These are phyloP conservation scores for Yamadazyma jaroonii DNA, from an alignment of 1,139 yeast species.

Conservation along the genomic window DNA sequence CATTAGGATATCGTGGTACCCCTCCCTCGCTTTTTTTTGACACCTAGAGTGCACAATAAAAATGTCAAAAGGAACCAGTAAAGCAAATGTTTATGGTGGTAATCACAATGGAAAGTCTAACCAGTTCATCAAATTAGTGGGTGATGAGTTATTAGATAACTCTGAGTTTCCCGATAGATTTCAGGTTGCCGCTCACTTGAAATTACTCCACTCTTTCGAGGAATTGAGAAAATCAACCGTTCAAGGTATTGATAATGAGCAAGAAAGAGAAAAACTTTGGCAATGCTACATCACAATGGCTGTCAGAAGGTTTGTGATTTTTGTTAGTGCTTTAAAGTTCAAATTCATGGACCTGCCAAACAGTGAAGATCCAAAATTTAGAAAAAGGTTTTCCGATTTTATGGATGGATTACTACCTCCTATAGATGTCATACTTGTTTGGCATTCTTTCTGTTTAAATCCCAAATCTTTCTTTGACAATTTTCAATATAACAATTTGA, in stretches of 20 bases:
- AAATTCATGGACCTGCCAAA: too few relatives aligned
- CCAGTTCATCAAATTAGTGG: not conserved
- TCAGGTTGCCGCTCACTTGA: slow-evolving; percentile 6
- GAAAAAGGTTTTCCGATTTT: not conserved
- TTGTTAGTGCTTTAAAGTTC: slow-evolving; percentile 19
- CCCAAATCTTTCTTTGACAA: slow-evolving; percentile 26
- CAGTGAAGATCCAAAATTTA: not conserved
- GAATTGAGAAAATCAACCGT: not conserved
- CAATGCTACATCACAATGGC: slow-evolving; percentile 28
- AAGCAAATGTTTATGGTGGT: too few relatives aligned
- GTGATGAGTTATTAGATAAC: slow-evolving; percentile 1
- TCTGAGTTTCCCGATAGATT: not conserved
- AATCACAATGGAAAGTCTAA: too few relatives aligned
- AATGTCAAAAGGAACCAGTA: too few relatives aligned
- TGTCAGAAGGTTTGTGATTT: slow-evolving; percentile 26
- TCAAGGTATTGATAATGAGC: not conserved
- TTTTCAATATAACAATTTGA: slow-evolving; percentile 20
- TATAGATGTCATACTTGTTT: slow-evolving; percentile 35
- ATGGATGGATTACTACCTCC: slow-evolving; percentile 3
- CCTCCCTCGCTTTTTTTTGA: too few relatives aligned
- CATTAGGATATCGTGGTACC: too few relatives aligned
- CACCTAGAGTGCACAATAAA: too few relatives aligned
- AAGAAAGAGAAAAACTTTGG: slow-evolving; percentile 23
- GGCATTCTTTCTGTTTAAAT: slow-evolving; percentile 28
- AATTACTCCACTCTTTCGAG: slow-evolving; percentile 2